Evolutionary conservation across 345 rosid genomes (phyloP), one percentile per base, ranked within the genome.

Genomic region (Balakata baccata): DNA sequence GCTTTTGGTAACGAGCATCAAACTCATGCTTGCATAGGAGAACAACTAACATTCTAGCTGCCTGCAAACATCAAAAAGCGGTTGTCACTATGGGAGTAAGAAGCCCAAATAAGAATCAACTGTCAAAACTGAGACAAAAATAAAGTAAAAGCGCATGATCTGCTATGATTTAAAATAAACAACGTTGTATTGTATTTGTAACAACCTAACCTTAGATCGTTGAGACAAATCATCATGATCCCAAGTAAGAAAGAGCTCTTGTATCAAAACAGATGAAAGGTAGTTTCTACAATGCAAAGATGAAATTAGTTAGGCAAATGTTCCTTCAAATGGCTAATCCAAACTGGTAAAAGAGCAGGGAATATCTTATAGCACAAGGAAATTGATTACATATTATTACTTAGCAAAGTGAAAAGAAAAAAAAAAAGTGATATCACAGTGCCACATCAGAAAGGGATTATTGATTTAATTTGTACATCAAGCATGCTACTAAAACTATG

Each of bases 1-100:
- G 94, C 89, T 93, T 95, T 74, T 95, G 98, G 81, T 95, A 95
- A 74, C 98, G 98, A 81, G 86, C 90, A 84, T 95, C 99, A 82
- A 90, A 95, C 78, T 92, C 98, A 77, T 92, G 98, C 87, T 95
- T 95, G 88, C 99, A 95, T 54, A 92, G 79, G 64, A 95, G 90
- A 72, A 91, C 87, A 49, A 95, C 99, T 76, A 95, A 82, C 69
- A 91, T 86, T 83, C 99, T 88, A 79, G 99, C 97, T 68, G 97
- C 99, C 99, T 95, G 82, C 76, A 82, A 52, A 81, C 76, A 63
- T 45, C 54, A 53, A 62, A 77, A 64, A 41, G 18, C 51, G 18
- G 79, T 29, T 29, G 34, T 29, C 46, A 77, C 50, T 9, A n/a
- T 16, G 11, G 46, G 25, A 61, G n/a, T 61, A 61, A 34, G 43